Evolutionary conservation across 106 monocot genomes (phyloP).

Genomic region (Allium fistulosum): DNA sequence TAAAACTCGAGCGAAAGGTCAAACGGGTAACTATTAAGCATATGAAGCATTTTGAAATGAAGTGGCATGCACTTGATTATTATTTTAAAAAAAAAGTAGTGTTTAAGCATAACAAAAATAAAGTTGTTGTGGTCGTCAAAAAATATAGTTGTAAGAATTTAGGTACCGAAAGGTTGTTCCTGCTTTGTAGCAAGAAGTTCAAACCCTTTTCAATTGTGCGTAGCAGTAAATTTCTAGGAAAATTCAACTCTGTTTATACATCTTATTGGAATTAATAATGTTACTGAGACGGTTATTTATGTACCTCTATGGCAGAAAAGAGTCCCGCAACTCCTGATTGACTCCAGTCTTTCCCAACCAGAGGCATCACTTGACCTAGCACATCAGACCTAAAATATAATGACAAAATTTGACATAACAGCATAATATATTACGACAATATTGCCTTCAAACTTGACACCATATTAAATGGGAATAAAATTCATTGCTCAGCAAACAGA

Average conservation of each 20-base stretch:
- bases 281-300: not conserved
- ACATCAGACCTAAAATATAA: constrained; percentile 83
- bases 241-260: not conserved
- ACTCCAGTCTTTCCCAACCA: constrained; percentile 97
- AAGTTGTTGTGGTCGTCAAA: not conserved
- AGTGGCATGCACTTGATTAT: too few species aligned
- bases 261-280: not conserved
- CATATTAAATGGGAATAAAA: not conserved
- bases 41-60: too few species aligned
- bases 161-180: too few species aligned
- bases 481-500: not conserved
- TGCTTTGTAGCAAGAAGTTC: not conserved
- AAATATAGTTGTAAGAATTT: not conserved
- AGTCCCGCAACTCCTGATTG: constrained; percentile 94
- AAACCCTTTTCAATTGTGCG: not conserved
- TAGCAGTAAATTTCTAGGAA: not conserved
- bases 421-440: not conserved
- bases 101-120: too few species aligned
- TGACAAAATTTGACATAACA: not conserved
- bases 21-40: too few species aligned
- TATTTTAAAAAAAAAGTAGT: too few species aligned
- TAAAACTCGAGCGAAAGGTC: too few species aligned
- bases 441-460: not conserved
- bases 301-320: constrained; percentile 93
- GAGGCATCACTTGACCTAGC: constrained; percentile 96